Evolutionary conservation across 371 early-diverging fungal genomes (phyloP), one percentile per base, ranked within the genome.

Genomic region (Apophysomyces variabilis): DNA sequence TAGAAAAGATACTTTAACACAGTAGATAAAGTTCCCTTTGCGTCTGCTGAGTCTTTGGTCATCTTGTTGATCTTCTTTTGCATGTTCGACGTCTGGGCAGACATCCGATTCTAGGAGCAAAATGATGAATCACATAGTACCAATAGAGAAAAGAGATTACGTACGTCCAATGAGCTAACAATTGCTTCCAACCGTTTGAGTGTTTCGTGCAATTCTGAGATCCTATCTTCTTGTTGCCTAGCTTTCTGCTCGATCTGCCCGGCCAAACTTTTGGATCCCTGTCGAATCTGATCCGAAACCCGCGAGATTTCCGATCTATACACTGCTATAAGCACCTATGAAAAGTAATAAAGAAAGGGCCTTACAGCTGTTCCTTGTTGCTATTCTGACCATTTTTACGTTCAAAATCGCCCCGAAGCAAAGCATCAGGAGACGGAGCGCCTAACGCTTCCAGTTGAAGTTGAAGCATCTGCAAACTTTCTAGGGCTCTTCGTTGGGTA

Each of bases 401-500:
- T 58, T 72, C 60, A 47, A 70, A 74, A 13, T 79, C 62, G 13
- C 77, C 78, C 4, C 61, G 41, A 26, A 77, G 21, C 3, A 77
- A 54, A 36, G 67, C 54, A 8, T 76, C 73, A 11, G 73, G 68
- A 12, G 60, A 69, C 9, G 86, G 86, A 39, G 86, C 88, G 11
- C 88, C 85, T 4, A 88, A 66, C 4, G 83, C 76, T 62, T 87
- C 85, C 7, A 88, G 69, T 62, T 86, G 86, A 62, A 80, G 69
- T 50, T 88, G 88, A 39, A 85, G 65, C 43, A 72, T 75, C 60
- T 89, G 86, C 39, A 93, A 71, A 12, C 85, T 83, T 64, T 91
- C 93, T 41, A 91, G 75, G 38, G 90, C 83, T 46, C 88, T 78
- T 69, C 80, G 83, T 66, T 93, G 92, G 9, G 89, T 88, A 54